These are phyloP conservation scores for Xylaria acuta DNA, from an alignment of 495 filamentous ascomycete genomes.

Conservation along the genomic window DNA sequence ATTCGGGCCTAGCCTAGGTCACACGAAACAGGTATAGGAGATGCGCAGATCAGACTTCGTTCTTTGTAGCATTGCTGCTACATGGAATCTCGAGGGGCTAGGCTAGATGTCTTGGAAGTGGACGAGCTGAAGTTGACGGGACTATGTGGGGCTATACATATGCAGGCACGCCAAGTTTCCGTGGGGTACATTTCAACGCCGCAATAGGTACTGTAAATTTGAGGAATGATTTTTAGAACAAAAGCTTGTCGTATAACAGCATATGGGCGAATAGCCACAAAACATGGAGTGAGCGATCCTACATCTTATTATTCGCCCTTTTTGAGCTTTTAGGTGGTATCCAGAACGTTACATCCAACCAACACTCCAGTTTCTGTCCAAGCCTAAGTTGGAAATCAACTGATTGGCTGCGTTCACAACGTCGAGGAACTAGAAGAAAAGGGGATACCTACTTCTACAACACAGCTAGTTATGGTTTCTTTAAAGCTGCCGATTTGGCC, in stretches of 20 bases:
- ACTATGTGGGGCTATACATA: background rate
- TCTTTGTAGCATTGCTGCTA: constrained; percentile 14
- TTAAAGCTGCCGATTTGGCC: background rate
- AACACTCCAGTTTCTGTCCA: background rate
- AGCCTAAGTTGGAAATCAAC: background rate
- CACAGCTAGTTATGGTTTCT: background rate
- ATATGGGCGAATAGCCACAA: background rate
- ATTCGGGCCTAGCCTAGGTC: background rate
- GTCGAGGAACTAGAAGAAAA: background rate
- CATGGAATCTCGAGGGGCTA: background rate
- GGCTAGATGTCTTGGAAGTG: background rate
- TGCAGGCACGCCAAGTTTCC: too few relatives aligned
- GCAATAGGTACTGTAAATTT: background rate
- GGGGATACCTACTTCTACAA: background rate
- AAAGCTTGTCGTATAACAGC: background rate
- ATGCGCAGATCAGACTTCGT: background rate
- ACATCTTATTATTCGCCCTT: background rate
- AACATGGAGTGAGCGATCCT: background rate
- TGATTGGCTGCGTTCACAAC: background rate
- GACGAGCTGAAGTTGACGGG: background rate
- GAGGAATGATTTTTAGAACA: background rate
- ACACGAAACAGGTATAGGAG: background rate
- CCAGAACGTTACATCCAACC: background rate
- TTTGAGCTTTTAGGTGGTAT: background rate
- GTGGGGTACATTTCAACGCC: background rate